phyloP scores from a whole-genome alignment of 163 green algal genomes.

The Coccomyxa subellipsoidea region DNA sequence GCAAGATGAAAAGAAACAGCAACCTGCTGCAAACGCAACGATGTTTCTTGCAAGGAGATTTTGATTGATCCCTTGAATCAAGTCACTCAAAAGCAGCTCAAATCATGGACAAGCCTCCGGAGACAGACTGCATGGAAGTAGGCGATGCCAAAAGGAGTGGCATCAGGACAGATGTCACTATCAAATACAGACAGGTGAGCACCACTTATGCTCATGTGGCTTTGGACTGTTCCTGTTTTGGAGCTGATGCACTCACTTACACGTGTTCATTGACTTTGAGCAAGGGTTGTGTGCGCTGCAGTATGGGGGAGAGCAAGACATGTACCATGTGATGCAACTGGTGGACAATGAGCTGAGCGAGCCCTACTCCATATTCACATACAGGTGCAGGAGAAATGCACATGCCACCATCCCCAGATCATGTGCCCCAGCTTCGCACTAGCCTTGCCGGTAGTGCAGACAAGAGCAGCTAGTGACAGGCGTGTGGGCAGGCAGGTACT shows the following conservation, averaged over 20 bases:
- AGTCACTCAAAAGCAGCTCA: too few relatives aligned
- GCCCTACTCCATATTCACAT: constrained; percentile 99
- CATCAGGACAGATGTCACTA: background rate
- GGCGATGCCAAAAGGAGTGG: background rate
- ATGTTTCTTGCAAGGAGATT: too few relatives aligned
- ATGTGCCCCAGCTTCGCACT: too few relatives aligned
- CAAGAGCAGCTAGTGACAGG: background rate
- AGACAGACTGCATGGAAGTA: background rate
- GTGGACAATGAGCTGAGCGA: constrained; percentile 94
- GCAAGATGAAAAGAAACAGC: too few relatives aligned
- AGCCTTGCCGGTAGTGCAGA: background rate
- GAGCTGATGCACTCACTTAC: too few relatives aligned
- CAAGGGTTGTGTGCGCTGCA: constrained; percentile 28
- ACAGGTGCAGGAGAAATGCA: constrained; percentile 47
- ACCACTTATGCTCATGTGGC: background rate
- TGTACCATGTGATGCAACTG: constrained; percentile 83
- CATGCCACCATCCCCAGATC: background rate
- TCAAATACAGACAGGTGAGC: background rate
- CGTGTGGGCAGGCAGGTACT: constrained; percentile 64
- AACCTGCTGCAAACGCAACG: too few relatives aligned
- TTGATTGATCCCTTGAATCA: too few relatives aligned
- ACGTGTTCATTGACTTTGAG: background rate
- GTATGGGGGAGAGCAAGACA: constrained; percentile 75
- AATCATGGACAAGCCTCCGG: background rate
- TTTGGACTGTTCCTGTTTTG: background rate